phyloP scores from a whole-genome alignment of 2,329 filamentous ascomycete genomes.

The Diaporthe sp. region DNA sequence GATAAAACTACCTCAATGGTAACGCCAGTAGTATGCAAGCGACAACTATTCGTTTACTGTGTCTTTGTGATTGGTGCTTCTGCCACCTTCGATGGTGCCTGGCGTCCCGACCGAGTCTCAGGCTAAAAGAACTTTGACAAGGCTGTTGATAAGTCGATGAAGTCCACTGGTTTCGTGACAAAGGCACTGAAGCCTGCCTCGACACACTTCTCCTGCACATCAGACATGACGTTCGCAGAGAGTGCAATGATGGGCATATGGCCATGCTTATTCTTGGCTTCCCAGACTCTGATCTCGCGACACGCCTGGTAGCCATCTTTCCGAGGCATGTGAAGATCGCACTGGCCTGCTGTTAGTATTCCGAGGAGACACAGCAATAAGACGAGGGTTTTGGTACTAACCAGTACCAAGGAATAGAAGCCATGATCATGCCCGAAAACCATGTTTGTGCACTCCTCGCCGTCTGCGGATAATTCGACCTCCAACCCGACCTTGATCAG shows the following conservation, averaged over 20 bases:
- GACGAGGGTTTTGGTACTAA: slow-evolving; percentile 54
- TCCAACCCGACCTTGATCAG: slow-evolving; percentile 80
- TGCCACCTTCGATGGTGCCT: neutral
- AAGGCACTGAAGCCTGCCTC: slow-evolving; percentile 87
- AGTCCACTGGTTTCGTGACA: slow-evolving; percentile 88
- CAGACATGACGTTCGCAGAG: slow-evolving; percentile 87
- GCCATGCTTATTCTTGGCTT: slow-evolving; percentile 65
- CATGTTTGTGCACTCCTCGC: slow-evolving; percentile 81
- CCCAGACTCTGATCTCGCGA: slow-evolving; percentile 83
- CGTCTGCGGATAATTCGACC: slow-evolving; percentile 81
- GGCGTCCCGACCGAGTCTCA: neutral
- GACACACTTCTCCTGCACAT: slow-evolving; percentile 85
- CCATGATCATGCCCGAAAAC: slow-evolving; percentile 74
- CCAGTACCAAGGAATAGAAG: slow-evolving; percentile 83
- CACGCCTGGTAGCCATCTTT: slow-evolving; percentile 91
- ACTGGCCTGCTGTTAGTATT: slow-evolving; percentile 58
- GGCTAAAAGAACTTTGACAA: slow-evolving; percentile 72
- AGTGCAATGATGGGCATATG: slow-evolving; percentile 83
- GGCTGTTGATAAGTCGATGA: slow-evolving; percentile 80
- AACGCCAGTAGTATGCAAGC: slow-evolving; percentile 29
- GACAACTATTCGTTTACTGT: slow-evolving; percentile 24
- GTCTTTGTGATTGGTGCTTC: neutral
- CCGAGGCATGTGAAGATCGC: slow-evolving; percentile 90
- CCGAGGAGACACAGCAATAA: slow-evolving; percentile 24
- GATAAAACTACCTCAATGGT: slow-evolving; percentile 25